Evolutionary conservation across 164 flowering plant species (phyloP).

Genomic region (Chimonanthus praecox): DNA sequence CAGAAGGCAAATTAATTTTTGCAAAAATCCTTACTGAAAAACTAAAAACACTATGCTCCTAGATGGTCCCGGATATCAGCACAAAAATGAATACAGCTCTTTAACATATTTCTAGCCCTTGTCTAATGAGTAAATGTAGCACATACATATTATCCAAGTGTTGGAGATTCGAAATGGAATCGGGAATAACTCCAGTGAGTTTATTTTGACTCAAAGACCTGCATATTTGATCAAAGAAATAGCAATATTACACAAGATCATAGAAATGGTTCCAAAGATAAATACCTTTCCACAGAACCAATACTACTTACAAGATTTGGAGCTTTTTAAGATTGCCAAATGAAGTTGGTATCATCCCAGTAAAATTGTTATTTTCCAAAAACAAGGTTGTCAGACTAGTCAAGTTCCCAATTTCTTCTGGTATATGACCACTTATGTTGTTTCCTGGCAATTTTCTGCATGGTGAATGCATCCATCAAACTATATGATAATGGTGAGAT

Average conservation of each 20-base stretch:
- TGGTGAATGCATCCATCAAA: slow-evolving; percentile 11
- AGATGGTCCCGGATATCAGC: background rate
- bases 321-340: slow-evolving; percentile 76
- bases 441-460: slow-evolving; percentile 81
- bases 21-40: background rate
- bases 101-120: background rate
- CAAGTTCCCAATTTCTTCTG: slow-evolving; percentile 73
- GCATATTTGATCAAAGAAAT: background rate
- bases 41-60: background rate
- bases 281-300: background rate
- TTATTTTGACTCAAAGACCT: background rate
- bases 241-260: background rate
- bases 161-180: background rate
- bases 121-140: background rate
- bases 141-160: background rate
- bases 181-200: background rate
- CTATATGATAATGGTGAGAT: background rate
- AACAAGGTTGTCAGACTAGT: slow-evolving; percentile 57
- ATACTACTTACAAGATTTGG: slow-evolving; percentile 64
- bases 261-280: background rate
- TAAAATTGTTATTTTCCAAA: slow-evolving; percentile 61
- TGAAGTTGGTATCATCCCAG: slow-evolving; percentile 76
- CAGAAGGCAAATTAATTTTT: background rate
- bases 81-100: background rate
- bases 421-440: slow-evolving; percentile 75